Conservation (phyloP, 305 asterid species). For the Fraxinus dipetala region DNA sequence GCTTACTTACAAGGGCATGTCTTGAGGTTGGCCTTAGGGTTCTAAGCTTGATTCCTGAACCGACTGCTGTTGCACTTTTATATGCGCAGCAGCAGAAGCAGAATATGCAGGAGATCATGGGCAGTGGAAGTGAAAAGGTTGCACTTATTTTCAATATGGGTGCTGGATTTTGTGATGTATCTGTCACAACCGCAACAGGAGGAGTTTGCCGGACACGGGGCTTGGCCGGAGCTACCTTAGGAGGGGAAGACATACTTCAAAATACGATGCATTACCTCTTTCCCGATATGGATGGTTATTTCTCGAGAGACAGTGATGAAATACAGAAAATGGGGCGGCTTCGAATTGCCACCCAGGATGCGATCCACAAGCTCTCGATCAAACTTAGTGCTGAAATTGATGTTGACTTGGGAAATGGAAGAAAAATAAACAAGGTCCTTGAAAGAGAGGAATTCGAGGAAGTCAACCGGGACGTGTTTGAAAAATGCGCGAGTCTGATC, state of each 20-base stretch:
- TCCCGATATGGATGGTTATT: conserved; percentile 61
- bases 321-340: conserved; percentile 68
- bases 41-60: conserved; percentile 83
- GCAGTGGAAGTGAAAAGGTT: conserved; percentile 64
- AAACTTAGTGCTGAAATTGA: conserved; percentile 42
- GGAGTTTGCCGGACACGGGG: conserved; percentile 84
- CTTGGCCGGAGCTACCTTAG: conserved; percentile 56
- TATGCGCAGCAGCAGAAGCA: conserved; percentile 81
- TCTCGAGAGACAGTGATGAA: conserved; percentile 63
- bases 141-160: conserved; percentile 84
- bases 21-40: conserved; percentile 90
- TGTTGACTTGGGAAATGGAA: conserved; percentile 58
- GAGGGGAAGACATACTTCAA: conserved; percentile 80
- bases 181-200: conserved; percentile 71
- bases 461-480: conserved; percentile 56
- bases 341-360: conserved; percentile 77
- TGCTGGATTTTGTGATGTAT: conserved; percentile 80
- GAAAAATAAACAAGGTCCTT: conserved; percentile 50
- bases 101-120: conserved; percentile 44
- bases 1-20: conserved; percentile 64
- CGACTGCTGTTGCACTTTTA: conserved; percentile 76
- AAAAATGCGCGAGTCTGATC: conserved; percentile 52
- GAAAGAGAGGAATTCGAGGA: conserved; percentile 61
- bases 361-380: conserved; percentile 66
- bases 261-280: conserved; percentile 61